Percentiles rank a stretch among this genome's conserved stretches.
Conservation (phyloP, 129 eudicot species). For the Flaveria trinervia region DNA sequence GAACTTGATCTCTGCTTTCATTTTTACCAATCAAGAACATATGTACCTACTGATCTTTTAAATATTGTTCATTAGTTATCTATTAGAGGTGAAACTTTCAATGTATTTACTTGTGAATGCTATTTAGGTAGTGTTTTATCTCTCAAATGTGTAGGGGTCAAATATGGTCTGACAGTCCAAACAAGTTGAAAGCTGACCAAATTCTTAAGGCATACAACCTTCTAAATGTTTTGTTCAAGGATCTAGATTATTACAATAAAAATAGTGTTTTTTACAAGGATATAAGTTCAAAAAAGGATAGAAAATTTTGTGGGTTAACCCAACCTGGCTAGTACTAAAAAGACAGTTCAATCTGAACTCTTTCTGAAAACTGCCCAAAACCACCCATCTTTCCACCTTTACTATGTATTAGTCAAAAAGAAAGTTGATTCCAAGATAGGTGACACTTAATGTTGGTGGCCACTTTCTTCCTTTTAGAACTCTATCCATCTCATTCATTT, state of each 20-base stretch:
- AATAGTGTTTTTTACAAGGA: neutral
- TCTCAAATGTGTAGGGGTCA: neutral
- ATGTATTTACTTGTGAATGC: neutral
- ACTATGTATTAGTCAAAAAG: neutral
- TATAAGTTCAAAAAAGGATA: neutral
- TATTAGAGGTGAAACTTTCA: neutral
- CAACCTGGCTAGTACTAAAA: constrained; percentile 8
- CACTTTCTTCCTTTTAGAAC: constrained; percentile 9
- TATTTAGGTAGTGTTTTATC: neutral
- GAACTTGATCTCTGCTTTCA: constrained; percentile 14
- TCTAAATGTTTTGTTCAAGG: neutral
- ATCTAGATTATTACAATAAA: neutral
- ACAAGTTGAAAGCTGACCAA: neutral
- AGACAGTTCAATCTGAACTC: neutral
- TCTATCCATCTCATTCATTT: neutral
- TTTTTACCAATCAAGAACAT: constrained; percentile 4
- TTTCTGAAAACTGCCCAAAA: neutral
- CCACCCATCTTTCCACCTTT: neutral
- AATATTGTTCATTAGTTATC: neutral
- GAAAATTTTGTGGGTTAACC: neutral
- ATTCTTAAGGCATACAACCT: neutral
- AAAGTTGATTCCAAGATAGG: constrained; percentile 7
- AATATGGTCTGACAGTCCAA: neutral
- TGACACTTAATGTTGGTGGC: constrained; percentile 8
- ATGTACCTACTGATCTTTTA: neutral